phyloP scores from a whole-genome alignment of 2,329 filamentous ascomycete genomes.

The Xylariaceae sp. region DNA sequence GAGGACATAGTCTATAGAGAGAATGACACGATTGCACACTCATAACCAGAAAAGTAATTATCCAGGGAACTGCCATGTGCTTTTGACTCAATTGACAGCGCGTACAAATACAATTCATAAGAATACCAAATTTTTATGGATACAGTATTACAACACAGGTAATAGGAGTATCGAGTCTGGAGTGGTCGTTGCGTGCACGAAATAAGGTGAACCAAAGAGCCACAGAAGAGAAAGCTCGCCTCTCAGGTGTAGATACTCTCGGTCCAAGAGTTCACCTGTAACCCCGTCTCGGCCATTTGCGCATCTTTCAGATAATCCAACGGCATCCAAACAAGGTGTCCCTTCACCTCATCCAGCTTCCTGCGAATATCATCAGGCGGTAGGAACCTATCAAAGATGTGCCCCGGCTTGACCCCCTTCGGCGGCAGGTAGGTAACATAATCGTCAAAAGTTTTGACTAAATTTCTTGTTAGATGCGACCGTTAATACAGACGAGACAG shows the following conservation, averaged over 20 bases:
- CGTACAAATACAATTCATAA: too few relatives aligned
- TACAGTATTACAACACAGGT: too few relatives aligned
- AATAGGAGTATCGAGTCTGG: too few relatives aligned
- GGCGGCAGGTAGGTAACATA: constrained; percentile 74
- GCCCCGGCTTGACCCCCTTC: constrained; percentile 70
- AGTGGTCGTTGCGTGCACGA: too few relatives aligned
- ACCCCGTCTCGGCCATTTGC: constrained; percentile 80
- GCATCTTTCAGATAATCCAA: constrained; percentile 77
- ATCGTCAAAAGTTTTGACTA: constrained; percentile 81
- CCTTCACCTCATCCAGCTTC: constrained; percentile 74
- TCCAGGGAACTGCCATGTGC: too few relatives aligned
- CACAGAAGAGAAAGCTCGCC: not conserved
- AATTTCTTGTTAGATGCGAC: not conserved
- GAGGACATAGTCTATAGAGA: too few relatives aligned
- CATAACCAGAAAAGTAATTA: too few relatives aligned
- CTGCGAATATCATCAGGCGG: constrained; percentile 65
- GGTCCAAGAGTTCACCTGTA: constrained; percentile 80
- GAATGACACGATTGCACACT: too few relatives aligned
- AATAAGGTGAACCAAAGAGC: not conserved
- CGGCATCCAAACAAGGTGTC: constrained; percentile 95
- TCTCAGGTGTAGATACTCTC: constrained; percentile 74
- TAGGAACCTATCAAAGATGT: constrained; percentile 76
- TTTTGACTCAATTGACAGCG: too few relatives aligned
- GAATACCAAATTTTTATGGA: too few relatives aligned
- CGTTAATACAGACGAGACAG: not conserved